These are phyloP conservation scores for Cladosporium sp. DNA, from an alignment of 2,329 filamentous ascomycete species.

Conservation along the genomic window DNA sequence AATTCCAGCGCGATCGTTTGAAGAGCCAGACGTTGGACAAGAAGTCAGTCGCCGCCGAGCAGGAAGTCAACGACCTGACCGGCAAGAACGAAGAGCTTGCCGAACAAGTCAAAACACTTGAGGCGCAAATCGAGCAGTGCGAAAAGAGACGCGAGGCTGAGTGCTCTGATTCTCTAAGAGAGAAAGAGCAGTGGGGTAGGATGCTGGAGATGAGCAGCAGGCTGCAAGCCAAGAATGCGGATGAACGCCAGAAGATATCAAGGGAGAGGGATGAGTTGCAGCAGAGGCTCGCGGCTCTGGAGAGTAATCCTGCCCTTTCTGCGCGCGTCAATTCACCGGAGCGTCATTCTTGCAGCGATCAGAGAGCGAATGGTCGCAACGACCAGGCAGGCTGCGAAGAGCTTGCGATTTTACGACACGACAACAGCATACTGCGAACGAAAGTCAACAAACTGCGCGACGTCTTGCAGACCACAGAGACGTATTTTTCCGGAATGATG, in stretches of 20 bases:
- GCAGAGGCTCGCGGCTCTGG: not conserved
- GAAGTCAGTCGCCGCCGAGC: constrained; percentile 46
- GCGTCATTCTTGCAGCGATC: too few relatives aligned
- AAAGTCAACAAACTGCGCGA: not conserved
- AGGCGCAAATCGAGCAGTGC: constrained; percentile 45
- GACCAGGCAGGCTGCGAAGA: not conserved
- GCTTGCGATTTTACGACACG: not conserved
- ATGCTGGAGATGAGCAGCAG: constrained; percentile 46
- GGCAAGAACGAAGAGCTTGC: constrained; percentile 46
- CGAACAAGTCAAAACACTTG: constrained; percentile 42
- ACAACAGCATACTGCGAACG: not conserved
- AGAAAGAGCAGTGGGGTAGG: constrained; percentile 45
- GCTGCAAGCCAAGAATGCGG: constrained; percentile 39
- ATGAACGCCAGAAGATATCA: constrained; percentile 38
- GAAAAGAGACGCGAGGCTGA: constrained; percentile 43
- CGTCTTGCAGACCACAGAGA: not conserved
- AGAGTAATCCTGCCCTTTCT: not conserved
- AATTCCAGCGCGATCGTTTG: constrained; percentile 45
- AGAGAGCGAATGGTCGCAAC: not conserved
- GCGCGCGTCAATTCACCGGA: not conserved
- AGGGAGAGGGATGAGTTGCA: constrained; percentile 33
- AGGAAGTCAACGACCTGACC: constrained; percentile 47
- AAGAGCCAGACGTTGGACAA: constrained; percentile 45
- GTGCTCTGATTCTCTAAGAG: constrained; percentile 35
- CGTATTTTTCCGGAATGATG: not conserved